These are phyloP conservation scores for Balakata baccata DNA, from an alignment of 345 rosid genomes.

Conservation along the genomic window DNA sequence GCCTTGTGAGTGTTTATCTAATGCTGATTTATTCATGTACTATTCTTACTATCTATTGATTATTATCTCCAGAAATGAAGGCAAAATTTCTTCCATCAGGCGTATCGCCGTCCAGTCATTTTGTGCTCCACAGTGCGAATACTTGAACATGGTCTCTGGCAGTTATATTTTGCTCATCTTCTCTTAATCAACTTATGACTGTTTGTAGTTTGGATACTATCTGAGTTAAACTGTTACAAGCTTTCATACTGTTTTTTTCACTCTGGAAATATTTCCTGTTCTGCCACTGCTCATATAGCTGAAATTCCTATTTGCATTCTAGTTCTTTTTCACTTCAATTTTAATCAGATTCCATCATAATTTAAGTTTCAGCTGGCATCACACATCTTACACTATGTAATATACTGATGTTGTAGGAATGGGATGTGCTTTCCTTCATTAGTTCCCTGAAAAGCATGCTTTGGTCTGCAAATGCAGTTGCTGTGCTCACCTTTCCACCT, in stretches of 20 bases:
- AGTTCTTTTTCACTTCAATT: not conserved
- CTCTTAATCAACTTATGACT: constrained; percentile 16
- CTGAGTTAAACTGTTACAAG: not conserved
- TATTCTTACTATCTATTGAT: constrained; percentile 3
- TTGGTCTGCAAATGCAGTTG: constrained; percentile 77
- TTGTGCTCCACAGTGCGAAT: constrained; percentile 79
- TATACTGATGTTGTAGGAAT: constrained; percentile 49
- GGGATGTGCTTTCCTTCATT: constrained; percentile 81
- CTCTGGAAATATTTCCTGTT: not conserved
- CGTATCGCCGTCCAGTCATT: constrained; percentile 87
- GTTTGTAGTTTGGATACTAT: not conserved
- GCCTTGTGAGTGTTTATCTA: not conserved
- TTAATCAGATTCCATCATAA: too few relatives aligned
- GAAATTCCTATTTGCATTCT: not conserved
- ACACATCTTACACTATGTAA: too few relatives aligned
- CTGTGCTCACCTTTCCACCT: constrained; percentile 66
- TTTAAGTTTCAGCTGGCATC: too few relatives aligned
- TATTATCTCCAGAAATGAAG: constrained; percentile 63
- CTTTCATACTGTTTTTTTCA: not conserved
- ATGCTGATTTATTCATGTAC: not conserved
- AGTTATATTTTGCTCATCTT: constrained; percentile 9
- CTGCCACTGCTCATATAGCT: not conserved
- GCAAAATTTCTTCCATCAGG: constrained; percentile 42
- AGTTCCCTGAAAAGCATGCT: constrained; percentile 71
- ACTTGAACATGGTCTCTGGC: constrained; percentile 56